These are phyloP conservation scores for Fragaria nilgerrensis DNA, from an alignment of 306 rosid species.

Conservation along the genomic window DNA sequence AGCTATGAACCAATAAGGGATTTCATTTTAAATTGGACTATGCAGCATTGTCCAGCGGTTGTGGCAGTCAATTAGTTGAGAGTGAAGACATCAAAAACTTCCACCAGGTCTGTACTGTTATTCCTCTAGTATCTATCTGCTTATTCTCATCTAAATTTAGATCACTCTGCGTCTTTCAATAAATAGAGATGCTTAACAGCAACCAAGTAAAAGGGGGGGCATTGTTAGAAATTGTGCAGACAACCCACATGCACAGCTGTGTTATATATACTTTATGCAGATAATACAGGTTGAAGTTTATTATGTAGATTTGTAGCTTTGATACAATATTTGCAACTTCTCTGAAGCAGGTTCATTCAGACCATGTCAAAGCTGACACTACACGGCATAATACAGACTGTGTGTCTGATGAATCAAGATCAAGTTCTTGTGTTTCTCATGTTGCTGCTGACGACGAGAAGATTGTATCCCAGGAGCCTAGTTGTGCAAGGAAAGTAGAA, in stretches of 20 bases:
- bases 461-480: constrained; percentile 32
- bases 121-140: constrained; percentile 14
- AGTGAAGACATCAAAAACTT: constrained; percentile 27
- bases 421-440: constrained; percentile 23
- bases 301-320: background rate
- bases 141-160: background rate
- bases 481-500: constrained; percentile 28
- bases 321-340: constrained; percentile 9
- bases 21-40: constrained; percentile 23
- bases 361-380: constrained; percentile 34
- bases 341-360: constrained; percentile 34
- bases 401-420: constrained; percentile 24
- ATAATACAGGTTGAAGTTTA: background rate
- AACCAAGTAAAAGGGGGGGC: background rate
- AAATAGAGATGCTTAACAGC: background rate
- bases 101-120: constrained; percentile 49
- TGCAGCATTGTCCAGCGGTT: constrained; percentile 43
- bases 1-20: background rate
- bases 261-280: background rate
- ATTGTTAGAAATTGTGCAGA: background rate
- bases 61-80: constrained; percentile 26
- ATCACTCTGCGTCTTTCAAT: background rate
- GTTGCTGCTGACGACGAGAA: constrained; percentile 26
- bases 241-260: background rate
- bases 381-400: constrained; percentile 25